Base-by-base conservation (phyloP, 1,284 basidiomycete species). In the Sporisorium graminicola region DNA sequence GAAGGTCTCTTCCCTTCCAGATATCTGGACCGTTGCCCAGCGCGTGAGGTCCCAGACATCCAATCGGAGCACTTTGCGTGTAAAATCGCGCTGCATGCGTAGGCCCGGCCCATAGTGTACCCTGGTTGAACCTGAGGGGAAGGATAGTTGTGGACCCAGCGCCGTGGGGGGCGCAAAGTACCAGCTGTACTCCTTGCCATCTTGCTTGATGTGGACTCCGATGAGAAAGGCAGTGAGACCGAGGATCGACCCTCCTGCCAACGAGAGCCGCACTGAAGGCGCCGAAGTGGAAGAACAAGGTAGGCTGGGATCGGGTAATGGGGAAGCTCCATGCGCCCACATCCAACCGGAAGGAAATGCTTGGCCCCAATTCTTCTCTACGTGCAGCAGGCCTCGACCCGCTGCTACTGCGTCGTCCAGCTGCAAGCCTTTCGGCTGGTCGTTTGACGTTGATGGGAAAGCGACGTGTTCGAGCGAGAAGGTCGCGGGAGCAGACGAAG, bases 311-410 rank as follows among this genome's bases (percentile, higher is more conserved):
- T 65, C 61, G 31, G 58, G 51, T 4, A 74, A 37, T 3, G 72
- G 42, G 1, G 66, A 56, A 2, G 72, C 47, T 4, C 33, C 72
- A 22, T 77, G 69, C 9, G 9, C 26, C 74, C 74, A 77, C 51
- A 72, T 65, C 74, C 69, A 77, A 3, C 74, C 74, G 5, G 58
- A 47, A 0, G 74, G 74, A 42, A 77, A 77, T 13, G 58, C 50
- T 22, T 77, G 69, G 8, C 74, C 74, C 65, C 69, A 72, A 35
- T 77, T 77, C 50, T 73, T 77, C 31, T 77, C 74, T 4, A 65
- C 24, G 47, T 73, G 74, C 20, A 73, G 3, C 33, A 53, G 40
- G 1, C 47, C 74, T 24, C 55, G 18, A 5, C 74, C 74, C 2
- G 74, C 64, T 16, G 74, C 65, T 9, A 69, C 50, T 3, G 59